Evolutionary conservation across 306 rosid genomes (phyloP).

Genomic region (Quercus ilex): DNA sequence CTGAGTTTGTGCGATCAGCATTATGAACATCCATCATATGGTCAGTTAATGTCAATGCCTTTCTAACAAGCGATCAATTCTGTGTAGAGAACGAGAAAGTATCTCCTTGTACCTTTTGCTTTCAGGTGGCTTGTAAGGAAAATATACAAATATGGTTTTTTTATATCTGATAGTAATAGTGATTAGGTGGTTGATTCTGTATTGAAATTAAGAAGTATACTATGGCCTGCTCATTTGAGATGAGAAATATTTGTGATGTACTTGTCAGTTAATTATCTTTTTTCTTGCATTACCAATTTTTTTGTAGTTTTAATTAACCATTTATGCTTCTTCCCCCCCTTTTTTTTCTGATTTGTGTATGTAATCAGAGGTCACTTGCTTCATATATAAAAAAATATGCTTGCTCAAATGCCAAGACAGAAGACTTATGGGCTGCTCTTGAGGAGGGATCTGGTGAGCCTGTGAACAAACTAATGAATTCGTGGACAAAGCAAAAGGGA

Average conservation of each 20-base stretch:
- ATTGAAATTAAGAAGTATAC: background rate
- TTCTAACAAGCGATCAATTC: background rate
- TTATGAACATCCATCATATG: background rate
- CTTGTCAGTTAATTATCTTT: background rate
- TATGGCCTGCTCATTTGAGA: background rate
- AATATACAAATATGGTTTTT: background rate
- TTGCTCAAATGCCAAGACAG: constrained; percentile 82
- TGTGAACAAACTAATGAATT: constrained; percentile 78
- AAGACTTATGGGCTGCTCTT: constrained; percentile 92
- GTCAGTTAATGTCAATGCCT: background rate
- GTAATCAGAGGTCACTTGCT: constrained; percentile 80
- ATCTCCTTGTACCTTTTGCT: background rate
- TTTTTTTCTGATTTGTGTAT: constrained; percentile 13
- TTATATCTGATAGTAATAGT: background rate
- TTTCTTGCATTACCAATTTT: background rate
- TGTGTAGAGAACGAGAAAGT: background rate
- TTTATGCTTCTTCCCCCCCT: background rate
- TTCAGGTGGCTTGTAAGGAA: background rate
- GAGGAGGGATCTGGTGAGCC: constrained; percentile 95
- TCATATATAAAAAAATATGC: constrained; percentile 76
- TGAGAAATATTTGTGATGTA: background rate
- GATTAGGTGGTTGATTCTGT: background rate
- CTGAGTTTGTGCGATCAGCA: background rate
- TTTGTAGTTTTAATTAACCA: background rate
- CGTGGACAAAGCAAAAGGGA: constrained; percentile 95